Percentiles rank a stretch among this genome's conserved stretches.
Evolutionary conservation across 2,329 filamentous ascomycete species (phyloP).

Genomic region (Apiospora arundinis): DNA sequence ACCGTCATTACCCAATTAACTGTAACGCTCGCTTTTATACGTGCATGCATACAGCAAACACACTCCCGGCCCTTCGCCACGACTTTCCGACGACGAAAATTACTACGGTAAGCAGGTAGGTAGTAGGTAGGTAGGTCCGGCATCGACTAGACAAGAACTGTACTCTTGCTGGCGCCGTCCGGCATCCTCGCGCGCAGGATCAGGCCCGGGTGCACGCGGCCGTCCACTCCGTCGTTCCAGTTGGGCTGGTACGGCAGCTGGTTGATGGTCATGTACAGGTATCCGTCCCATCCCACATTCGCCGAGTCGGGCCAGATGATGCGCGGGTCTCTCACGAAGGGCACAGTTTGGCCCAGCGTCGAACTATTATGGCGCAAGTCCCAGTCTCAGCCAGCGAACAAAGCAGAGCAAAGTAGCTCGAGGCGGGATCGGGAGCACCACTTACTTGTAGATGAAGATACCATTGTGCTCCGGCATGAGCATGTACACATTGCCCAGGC

Average conservation of each 20-base stretch:
- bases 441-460: constrained; percentile 49
- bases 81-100: background rate
- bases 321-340: constrained; percentile 48
- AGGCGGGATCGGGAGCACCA: too few species aligned
- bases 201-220: constrained; percentile 49
- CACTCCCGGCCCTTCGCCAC: background rate
- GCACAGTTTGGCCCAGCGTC: constrained; percentile 42
- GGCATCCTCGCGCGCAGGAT: constrained; percentile 50
- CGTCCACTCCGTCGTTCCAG: constrained; percentile 53
- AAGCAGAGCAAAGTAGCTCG: too few species aligned
- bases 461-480: constrained; percentile 53
- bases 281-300: constrained; percentile 49
- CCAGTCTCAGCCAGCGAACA: background rate
- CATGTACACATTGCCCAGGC: constrained; percentile 51
- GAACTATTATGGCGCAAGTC: constrained; percentile 29
- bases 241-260: constrained; percentile 54
- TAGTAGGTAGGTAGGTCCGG: background rate
- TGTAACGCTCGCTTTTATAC: too few species aligned
- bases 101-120: too few species aligned
- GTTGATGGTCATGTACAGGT: constrained; percentile 56
- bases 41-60: background rate
- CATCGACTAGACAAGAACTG: constrained; percentile 24
- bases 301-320: constrained; percentile 52
- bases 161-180: constrained; percentile 47
- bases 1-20: too few species aligned